Evolutionary conservation across 169 alveolate genomes (phyloP), one percentile per base, ranked within the genome.

Genomic region (Miamiensis avidus): DNA sequence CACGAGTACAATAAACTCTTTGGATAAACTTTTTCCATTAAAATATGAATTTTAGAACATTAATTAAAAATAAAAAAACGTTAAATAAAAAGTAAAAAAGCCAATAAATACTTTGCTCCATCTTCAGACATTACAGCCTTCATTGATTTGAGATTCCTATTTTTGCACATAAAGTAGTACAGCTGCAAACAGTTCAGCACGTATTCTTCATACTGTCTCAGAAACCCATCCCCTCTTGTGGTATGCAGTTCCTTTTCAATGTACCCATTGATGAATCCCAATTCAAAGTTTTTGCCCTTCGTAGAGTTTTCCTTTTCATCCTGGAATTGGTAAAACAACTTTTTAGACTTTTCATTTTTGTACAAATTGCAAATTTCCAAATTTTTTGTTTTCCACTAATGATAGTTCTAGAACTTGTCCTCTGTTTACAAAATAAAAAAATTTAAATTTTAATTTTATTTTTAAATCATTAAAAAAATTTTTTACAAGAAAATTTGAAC

Each of bases 61-160:
- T 49, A n/a, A n/a, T 49, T 49, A 49, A 11, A 49, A 20, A 49
- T 49, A 11, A 11, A 49, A 49, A 49, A 49, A 49, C 20, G 4
- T 49, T 11, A 49, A 49, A 49, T 11, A 49, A 49, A 49, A 20
- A 11, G 20, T 49, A 49, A 4, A 32, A 74, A 73, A 82, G 34
- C 16, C 27, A 34, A n/a, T n/a, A n/a, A n/a, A n/a, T n/a, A n/a
- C n/a, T n/a, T n/a, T n/a, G n/a, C n/a, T n/a, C n/a, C n/a, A n/a
- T n/a, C n/a, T n/a, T n/a, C n/a, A n/a, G n/a, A n/a, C n/a, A n/a
- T n/a, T n/a, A n/a, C n/a, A n/a, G n/a, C n/a, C n/a, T n/a, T n/a
- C n/a, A 86, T 86, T 64, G 75, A 49, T 81, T 86, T 86, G 30
- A n/a, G 29, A 86, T 86, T 86, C 75, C 90, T 86, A 28, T 82